Evolutionary conservation across 2,329 filamentous ascomycete species (phyloP), one percentile per base, ranked within the genome.

Genomic region (Dactylellina cionopaga): DNA sequence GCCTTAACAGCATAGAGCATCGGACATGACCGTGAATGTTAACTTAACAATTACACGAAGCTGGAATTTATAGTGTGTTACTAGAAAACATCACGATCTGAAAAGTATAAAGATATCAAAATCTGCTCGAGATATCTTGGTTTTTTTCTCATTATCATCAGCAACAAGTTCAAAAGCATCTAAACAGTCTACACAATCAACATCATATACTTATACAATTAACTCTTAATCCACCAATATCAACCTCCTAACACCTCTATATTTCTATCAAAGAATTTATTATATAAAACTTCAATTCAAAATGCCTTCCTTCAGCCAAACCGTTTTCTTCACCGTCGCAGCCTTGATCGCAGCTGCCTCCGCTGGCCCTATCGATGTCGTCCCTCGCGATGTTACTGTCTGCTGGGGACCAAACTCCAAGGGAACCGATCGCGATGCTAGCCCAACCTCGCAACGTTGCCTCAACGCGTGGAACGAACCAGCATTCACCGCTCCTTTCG

Each of bases 281-380:
- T 55, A 35, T 24, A 24, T 31, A 56, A 47, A 49, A 66, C 29
- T 17, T 25, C 27, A 33, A 52, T 35, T 44, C 41, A 68, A 68
- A 27, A 68, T 68, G 63, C 63, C 44, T 59, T 68, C 63, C 37
- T 68, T 68, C 63, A 39, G 44, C 52, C 62, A 66, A 43, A 51
- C 33, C 51, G 31, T 68, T 19, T 39, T 47, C 22, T 15, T 60
- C 27, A 52, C 63, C 37, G 27, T 60, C 54, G 54, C 63, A 44
- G 46, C 54, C 25, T 35, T 60, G 17, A 27, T 37, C 35, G 37
- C 63, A 13, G 27, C 54, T 9, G 63, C 60, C 25, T 68, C 63
- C 9, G 63, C 63, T 29, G n/a, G 10, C 15, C 54, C 63, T 37
- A 22, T 68, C 15, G 46, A n/a, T 17, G 3, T 66, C 35, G 39